Percentiles rank a stretch among this genome's conserved stretches.
phyloP scores from a whole-genome alignment of 805 yeast genomes.

The Saccharomyces paradoxus region DNA sequence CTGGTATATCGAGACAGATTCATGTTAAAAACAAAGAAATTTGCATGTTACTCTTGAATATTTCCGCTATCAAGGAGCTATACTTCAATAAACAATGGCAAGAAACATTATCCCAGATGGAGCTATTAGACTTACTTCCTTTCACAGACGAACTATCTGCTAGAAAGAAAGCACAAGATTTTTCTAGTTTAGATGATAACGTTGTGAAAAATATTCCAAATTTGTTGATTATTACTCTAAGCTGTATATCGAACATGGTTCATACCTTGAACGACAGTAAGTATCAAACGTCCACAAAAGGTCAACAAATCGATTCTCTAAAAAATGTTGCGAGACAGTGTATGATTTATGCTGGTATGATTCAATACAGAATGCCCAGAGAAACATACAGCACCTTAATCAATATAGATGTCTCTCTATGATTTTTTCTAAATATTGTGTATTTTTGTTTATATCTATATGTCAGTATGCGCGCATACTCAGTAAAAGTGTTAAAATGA shows the following conservation, averaged over 20 bases:
- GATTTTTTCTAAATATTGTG: neutral
- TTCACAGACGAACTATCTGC: slow-evolving; percentile 48
- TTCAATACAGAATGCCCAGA: slow-evolving; percentile 83
- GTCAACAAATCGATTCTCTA: slow-evolving; percentile 47
- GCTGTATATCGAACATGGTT: slow-evolving; percentile 55
- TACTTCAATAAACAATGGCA: slow-evolving; percentile 54
- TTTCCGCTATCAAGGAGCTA: slow-evolving; percentile 58
- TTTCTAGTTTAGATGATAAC: slow-evolving; percentile 55
- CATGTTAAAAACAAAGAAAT: slow-evolving; percentile 52
- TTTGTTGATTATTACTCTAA: slow-evolving; percentile 73
- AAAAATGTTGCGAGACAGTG: slow-evolving; percentile 69
- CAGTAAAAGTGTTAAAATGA: neutral
- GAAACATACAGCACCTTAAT: slow-evolving; percentile 70
- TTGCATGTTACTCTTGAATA: slow-evolving; percentile 52
- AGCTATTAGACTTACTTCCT: slow-evolving; percentile 60
- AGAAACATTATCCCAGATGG: slow-evolving; percentile 46
- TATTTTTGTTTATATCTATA: slow-evolving; percentile 1
- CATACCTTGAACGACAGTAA: slow-evolving; percentile 33
- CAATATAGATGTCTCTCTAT: slow-evolving; percentile 44
- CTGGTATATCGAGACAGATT: slow-evolving; percentile 50
- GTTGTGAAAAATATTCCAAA: slow-evolving; percentile 74
- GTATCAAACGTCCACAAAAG: slow-evolving; percentile 40
- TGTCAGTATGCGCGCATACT: neutral
- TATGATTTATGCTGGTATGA: slow-evolving; percentile 92
- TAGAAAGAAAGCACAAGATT: slow-evolving; percentile 62